These are phyloP conservation scores for Trichophyton mentagrophytes DNA, from an alignment of 2,329 filamentous ascomycete species.

Conservation along the genomic window DNA sequence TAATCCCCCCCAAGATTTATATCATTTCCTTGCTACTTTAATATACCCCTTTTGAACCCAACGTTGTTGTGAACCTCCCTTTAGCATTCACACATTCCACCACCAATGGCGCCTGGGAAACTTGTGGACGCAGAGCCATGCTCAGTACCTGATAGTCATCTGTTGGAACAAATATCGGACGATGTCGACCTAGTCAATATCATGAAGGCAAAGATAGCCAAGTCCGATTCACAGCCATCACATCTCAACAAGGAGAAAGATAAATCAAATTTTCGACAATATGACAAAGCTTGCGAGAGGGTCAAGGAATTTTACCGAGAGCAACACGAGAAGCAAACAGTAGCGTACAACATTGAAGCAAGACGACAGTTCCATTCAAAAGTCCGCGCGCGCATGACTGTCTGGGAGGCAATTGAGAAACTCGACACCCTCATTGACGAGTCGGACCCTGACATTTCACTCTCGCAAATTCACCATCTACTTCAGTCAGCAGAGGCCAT, in stretches of 20 bases:
- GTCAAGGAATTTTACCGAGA: slow-evolving; percentile 69
- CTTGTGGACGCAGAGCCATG: not conserved
- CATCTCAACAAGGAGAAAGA: slow-evolving; percentile 2
- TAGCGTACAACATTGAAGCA: slow-evolving; percentile 68
- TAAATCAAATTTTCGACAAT: slow-evolving; percentile 52
- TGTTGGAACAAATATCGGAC: slow-evolving; percentile 29
- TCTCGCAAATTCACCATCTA: slow-evolving; percentile 81
- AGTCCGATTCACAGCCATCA: not conserved
- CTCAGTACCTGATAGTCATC: not conserved
- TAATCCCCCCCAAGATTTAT: not conserved
- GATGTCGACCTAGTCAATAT: slow-evolving; percentile 49
- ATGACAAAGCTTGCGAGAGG: slow-evolving; percentile 61
- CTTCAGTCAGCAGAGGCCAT: slow-evolving; percentile 88
- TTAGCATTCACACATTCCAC: not conserved
- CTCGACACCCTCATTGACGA: slow-evolving; percentile 85
- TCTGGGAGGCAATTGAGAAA: slow-evolving; percentile 89
- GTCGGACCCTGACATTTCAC: slow-evolving; percentile 75
- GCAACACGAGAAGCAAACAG: slow-evolving; percentile 40
- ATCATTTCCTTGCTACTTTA: not conserved
- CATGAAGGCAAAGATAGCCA: slow-evolving; percentile 35
- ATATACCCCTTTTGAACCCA: not conserved
- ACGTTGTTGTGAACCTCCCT: not conserved
- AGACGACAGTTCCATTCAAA: slow-evolving; percentile 57
- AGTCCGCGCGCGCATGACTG: slow-evolving; percentile 61
- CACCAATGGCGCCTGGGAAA: slow-evolving; percentile 10